Evolutionary conservation across 1,284 basidiomycete genomes (phyloP).

Genomic region (Pascua sp.): DNA sequence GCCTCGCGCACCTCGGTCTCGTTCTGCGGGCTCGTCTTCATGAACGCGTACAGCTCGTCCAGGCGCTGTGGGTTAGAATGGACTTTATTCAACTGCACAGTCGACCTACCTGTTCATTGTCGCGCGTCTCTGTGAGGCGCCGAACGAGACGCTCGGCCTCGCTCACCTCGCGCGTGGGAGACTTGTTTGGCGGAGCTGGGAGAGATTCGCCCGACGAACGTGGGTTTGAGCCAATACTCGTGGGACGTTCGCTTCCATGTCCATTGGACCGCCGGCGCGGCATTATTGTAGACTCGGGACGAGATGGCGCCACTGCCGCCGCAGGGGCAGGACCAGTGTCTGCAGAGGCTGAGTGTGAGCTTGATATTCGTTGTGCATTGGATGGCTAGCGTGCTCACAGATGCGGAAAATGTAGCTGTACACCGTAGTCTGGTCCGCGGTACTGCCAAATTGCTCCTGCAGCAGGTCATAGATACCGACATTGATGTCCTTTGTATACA

Average conservation of each 20-base stretch:
- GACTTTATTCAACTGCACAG: slow-evolving; percentile 46
- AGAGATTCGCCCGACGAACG: slow-evolving; percentile 1
- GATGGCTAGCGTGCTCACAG: slow-evolving; percentile 69
- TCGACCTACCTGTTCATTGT: slow-evolving; percentile 63
- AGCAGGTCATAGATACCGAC: slow-evolving; percentile 43
- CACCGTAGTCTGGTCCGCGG: slow-evolving; percentile 50
- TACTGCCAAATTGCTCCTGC: slow-evolving; percentile 47
- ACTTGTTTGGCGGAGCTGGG: slow-evolving; percentile 23
- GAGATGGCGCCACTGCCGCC: slow-evolving; percentile 30
- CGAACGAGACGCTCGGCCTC: slow-evolving; percentile 39
- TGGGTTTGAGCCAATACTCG: slow-evolving; percentile 23
- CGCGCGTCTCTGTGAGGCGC: slow-evolving; percentile 72
- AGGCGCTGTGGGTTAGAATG: slow-evolving; percentile 74
- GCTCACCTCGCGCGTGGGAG: slow-evolving; percentile 55
- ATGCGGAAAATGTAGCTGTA: slow-evolving; percentile 56
- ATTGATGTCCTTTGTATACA: slow-evolving; percentile 37
- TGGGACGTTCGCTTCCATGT: slow-evolving; percentile 19
- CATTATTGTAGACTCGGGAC: not conserved
- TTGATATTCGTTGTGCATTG: slow-evolving; percentile 58
- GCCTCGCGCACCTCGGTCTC: slow-evolving; percentile 69
- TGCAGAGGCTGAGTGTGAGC: slow-evolving; percentile 53
- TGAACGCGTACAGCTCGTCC: slow-evolving; percentile 90
- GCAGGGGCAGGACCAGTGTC: slow-evolving; percentile 66
- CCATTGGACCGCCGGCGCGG: slow-evolving; percentile 4
- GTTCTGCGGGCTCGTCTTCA: slow-evolving; percentile 88